A percentile compares a stretch with the other conserved stretches of the same genome.
Conservation (phyloP, 257 asterid species). For the Anisodus tanguticus region DNA sequence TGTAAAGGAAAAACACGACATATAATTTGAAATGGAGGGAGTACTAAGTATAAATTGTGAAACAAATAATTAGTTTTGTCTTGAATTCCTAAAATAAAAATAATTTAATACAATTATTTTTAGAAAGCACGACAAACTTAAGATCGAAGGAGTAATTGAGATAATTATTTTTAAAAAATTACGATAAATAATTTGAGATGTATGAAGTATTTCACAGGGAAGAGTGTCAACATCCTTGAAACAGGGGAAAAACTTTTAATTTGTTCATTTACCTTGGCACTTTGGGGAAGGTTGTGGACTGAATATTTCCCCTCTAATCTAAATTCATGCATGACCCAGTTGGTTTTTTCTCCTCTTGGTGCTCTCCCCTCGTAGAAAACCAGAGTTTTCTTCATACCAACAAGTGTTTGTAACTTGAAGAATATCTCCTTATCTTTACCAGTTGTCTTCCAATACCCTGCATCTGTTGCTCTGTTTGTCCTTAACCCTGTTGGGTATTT, state of each 20-base stretch:
- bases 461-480: constrained; percentile 78
- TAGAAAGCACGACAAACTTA: too few species aligned
- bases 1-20: too few species aligned
- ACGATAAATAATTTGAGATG: too few species aligned
- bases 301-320: constrained; percentile 66
- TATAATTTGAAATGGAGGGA: too few species aligned
- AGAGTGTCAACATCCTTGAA: constrained; percentile 29
- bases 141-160: too few species aligned
- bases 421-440: constrained; percentile 85
- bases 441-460: constrained; percentile 94
- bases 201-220: background rate
- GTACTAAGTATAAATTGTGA: too few species aligned
- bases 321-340: constrained; percentile 90
- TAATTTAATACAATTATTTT: too few species aligned
- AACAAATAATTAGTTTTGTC: too few species aligned
- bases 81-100: too few species aligned
- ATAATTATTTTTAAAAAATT: too few species aligned
- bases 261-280: constrained; percentile 49
- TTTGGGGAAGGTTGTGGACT: constrained; percentile 38
- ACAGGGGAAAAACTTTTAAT: background rate
- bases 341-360: constrained; percentile 76
- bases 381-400: constrained; percentile 87
- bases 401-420: constrained; percentile 59
- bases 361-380: constrained; percentile 88
- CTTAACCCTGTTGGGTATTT: constrained; percentile 84